These are phyloP conservation scores for Phytophthora citrophthora DNA, from an alignment of 352 stramenopile species.

Conservation along the genomic window DNA sequence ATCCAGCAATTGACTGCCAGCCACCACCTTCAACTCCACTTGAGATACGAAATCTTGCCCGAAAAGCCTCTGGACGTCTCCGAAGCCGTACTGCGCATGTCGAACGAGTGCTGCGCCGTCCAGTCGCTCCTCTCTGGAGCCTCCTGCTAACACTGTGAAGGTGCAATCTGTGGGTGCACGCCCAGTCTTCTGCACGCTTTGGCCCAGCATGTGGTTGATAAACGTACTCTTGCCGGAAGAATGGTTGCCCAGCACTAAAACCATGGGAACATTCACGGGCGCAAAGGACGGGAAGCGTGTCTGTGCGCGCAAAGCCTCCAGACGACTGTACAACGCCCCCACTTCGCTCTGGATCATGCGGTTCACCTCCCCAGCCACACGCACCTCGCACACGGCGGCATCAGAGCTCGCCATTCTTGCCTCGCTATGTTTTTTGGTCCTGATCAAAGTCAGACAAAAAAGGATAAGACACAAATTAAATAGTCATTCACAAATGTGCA, in stretches of 20 bases:
- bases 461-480: too few relatives aligned
- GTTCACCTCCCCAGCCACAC: constrained; percentile 77
- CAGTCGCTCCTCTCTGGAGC: constrained; percentile 70
- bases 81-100: constrained; percentile 80
- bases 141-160: constrained; percentile 83
- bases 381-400: constrained; percentile 30
- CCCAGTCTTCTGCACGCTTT: constrained; percentile 85
- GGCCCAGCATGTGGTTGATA: constrained; percentile 89
- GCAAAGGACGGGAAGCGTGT: constrained; percentile 84
- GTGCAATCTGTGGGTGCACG: constrained; percentile 84
- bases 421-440: too few relatives aligned
- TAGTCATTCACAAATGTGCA: too few relatives aligned
- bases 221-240: constrained; percentile 89
- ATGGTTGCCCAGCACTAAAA: constrained; percentile 87
- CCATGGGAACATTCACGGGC: constrained; percentile 82
- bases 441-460: too few relatives aligned
- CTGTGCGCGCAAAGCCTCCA: constrained; percentile 70
- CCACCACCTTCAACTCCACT: constrained; percentile 86
- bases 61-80: constrained; percentile 82
- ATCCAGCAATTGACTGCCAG: constrained; percentile 69
- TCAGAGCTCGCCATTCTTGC: constrained; percentile 18
- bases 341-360: constrained; percentile 88
- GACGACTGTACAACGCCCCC: constrained; percentile 62
- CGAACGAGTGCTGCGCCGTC: constrained; percentile 78
- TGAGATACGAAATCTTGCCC: constrained; percentile 85